Conservation (phyloP, 176 grass and related monocot species). For the Oryza longistaminata region DNA sequence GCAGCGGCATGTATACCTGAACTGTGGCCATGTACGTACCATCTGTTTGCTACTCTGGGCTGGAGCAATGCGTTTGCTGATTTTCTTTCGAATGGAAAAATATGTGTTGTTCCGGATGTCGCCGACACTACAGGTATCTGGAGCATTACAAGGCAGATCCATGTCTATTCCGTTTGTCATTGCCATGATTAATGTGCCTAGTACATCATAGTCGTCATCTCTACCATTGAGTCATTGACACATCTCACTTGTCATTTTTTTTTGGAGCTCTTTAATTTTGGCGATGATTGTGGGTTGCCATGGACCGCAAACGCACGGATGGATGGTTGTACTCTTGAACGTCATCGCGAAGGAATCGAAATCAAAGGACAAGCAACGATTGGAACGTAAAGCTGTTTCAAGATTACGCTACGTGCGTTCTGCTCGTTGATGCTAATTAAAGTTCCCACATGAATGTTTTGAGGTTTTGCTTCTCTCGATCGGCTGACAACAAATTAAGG, state of each 20-base stretch:
- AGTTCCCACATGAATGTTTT: neutral
- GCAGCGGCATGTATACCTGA: slow-evolving; percentile 11
- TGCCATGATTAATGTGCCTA: neutral
- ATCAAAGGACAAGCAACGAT: neutral
- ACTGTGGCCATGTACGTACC: neutral
- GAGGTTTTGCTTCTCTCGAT: neutral
- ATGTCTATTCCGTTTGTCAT: neutral
- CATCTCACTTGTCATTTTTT: neutral
- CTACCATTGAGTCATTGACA: neutral
- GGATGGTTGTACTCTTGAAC: neutral
- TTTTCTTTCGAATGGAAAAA: neutral
- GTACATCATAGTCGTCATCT: neutral
- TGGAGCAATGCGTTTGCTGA: neutral
- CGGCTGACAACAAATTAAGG: neutral
- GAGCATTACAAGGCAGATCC: neutral
- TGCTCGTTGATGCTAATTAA: neutral
- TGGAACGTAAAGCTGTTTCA: neutral
- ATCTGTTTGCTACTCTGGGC: neutral
- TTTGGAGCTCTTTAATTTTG: neutral
- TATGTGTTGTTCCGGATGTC: neutral
- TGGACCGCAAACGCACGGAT: neutral
- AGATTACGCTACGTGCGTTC: neutral
- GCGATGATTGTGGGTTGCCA: neutral
- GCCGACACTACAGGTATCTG: neutral
- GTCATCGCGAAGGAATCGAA: neutral